These are phyloP conservation scores for Chrysanthemum seticuspe DNA, from an alignment of 129 eudicot species.

Conservation along the genomic window DNA sequence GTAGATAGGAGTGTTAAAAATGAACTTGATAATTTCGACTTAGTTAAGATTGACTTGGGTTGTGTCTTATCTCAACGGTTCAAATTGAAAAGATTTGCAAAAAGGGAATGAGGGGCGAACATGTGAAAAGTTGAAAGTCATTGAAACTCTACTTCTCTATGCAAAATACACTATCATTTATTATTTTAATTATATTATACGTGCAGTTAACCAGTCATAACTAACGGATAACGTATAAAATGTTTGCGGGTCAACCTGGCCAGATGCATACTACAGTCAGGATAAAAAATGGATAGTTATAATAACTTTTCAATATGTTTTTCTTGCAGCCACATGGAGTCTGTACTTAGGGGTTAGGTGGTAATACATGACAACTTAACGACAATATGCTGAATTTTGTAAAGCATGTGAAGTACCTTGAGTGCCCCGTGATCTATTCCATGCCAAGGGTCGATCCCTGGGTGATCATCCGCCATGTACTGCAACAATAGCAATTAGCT, in stretches of 20 bases:
- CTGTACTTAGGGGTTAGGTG: too few species aligned
- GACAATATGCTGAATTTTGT: slow-evolving; percentile 14
- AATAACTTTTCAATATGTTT: slow-evolving; percentile 2
- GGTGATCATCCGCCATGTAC: slow-evolving; percentile 85
- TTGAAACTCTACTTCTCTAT: background rate
- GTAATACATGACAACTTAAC: background rate
- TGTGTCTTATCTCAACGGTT: background rate
- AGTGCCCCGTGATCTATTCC: slow-evolving; percentile 77
- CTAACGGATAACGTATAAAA: background rate
- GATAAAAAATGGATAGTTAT: background rate
- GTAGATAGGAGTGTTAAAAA: background rate
- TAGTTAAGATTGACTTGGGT: background rate
- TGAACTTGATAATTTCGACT: background rate
- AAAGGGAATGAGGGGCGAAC: background rate
- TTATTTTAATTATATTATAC: background rate
- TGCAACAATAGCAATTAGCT: slow-evolving; percentile 29
- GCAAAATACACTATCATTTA: background rate
- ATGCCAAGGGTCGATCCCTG: slow-evolving; percentile 87
- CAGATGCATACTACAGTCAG: background rate
- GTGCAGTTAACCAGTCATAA: background rate
- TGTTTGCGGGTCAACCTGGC: background rate
- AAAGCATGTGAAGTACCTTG: slow-evolving; percentile 53
- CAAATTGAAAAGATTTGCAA: background rate
- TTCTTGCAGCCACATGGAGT: background rate
- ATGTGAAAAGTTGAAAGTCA: too few species aligned